Conservation (phyloP, 371 early-diverging fungal genomes). For the Mucor irregularis region DNA sequence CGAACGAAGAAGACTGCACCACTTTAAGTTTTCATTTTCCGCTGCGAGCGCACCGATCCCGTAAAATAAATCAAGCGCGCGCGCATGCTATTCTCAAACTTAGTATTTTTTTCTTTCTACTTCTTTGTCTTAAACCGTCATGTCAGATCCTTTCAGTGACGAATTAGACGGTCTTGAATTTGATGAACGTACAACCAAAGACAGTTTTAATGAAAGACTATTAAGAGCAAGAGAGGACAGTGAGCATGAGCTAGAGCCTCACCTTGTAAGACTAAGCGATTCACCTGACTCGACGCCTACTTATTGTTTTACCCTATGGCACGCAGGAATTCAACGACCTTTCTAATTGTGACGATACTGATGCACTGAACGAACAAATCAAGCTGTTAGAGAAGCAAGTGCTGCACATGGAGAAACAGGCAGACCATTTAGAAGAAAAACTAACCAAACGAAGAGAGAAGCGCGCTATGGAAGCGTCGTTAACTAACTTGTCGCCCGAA, state of each 20-base stretch:
- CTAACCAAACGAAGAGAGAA: slow-evolving; percentile 12
- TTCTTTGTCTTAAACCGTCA: too few species aligned
- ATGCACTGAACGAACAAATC: slow-evolving; percentile 16
- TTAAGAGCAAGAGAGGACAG: slow-evolving; percentile 20
- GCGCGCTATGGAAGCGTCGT: slow-evolving; percentile 23
- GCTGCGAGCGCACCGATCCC: too few species aligned
- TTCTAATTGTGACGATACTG: slow-evolving; percentile 4
- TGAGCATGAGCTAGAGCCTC: slow-evolving; percentile 20
- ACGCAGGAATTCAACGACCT: slow-evolving; percentile 7
- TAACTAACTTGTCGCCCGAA: slow-evolving; percentile 41
- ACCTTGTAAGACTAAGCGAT: slow-evolving; percentile 17
- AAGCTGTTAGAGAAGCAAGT: slow-evolving; percentile 7
- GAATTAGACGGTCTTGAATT: slow-evolving; percentile 12
- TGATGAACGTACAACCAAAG: slow-evolving; percentile 24
- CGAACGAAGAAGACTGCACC: too few species aligned
- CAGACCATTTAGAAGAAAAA: slow-evolving; percentile 12
- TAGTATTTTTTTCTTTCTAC: too few species aligned
- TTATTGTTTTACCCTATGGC: too few species aligned
- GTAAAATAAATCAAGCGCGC: too few species aligned
- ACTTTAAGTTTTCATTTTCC: too few species aligned
- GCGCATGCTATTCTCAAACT: too few species aligned
- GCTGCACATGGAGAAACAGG: slow-evolving; percentile 15
- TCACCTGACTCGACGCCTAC: neutral
- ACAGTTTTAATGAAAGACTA: slow-evolving; percentile 31
- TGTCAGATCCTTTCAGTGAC: slow-evolving; percentile 12